Evolutionary conservation across 73 alveolate genomes (phyloP).

Genomic region (Halteria grandinella): DNA sequence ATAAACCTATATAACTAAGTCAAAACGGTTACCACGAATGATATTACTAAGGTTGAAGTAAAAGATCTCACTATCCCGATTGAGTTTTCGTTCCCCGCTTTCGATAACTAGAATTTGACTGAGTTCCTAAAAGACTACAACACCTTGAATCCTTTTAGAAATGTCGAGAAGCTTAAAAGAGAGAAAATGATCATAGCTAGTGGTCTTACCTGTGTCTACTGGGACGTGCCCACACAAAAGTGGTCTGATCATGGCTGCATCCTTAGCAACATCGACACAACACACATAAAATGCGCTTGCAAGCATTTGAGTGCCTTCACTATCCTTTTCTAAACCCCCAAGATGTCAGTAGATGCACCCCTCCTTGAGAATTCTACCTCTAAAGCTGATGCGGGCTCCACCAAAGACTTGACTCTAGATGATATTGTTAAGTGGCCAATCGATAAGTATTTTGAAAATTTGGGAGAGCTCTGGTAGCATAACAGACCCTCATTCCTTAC

Average conservation of each 20-base stretch:
- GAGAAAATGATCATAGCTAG: slow-evolving; percentile 7
- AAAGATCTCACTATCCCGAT: neutral
- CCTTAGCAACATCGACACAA: too few species aligned
- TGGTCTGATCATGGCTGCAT: neutral
- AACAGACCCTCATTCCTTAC: neutral
- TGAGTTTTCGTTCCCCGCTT: neutral
- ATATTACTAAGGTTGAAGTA: neutral
- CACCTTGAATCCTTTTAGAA: slow-evolving; percentile 19
- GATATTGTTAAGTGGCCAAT: too few species aligned
- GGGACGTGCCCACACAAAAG: slow-evolving; percentile 6
- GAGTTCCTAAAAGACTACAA: slow-evolving; percentile 1
- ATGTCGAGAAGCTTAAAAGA: slow-evolving; percentile 9
- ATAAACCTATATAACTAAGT: neutral
- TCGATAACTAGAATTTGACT: slow-evolving; percentile 31
- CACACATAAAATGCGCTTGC: too few species aligned
- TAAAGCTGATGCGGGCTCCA: too few species aligned
- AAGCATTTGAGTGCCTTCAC: too few species aligned
- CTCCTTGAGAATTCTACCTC: too few species aligned
- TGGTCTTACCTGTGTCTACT: neutral
- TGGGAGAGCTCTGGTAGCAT: slow-evolving; percentile 3
- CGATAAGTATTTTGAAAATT: slow-evolving; percentile 11
- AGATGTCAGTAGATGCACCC: too few species aligned
- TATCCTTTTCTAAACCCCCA: too few species aligned
- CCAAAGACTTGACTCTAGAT: too few species aligned
- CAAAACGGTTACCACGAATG: too few species aligned